A percentile compares a stretch with the other conserved stretches of the same genome.
Evolutionary conservation across 148 eudicot species (phyloP).

Genomic region (Camellia lanceoleosa): DNA sequence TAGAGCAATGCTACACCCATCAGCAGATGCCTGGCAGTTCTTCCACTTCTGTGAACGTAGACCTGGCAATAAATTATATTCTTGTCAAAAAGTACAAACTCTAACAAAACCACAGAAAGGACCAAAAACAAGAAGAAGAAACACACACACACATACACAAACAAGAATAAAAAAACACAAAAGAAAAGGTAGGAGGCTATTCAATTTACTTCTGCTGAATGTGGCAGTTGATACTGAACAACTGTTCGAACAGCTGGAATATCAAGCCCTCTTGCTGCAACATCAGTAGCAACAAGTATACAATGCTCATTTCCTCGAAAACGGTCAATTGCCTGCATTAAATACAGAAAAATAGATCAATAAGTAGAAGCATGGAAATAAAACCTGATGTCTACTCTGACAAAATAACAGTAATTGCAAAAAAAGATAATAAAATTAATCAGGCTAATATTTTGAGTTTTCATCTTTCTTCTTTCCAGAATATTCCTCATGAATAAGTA

Average conservation of each 20-base stretch:
- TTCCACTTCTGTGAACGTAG: slow-evolving; percentile 96
- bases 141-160: not conserved
- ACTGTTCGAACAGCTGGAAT: slow-evolving; percentile 90
- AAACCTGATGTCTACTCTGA: not conserved
- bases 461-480: not conserved
- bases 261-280: slow-evolving; percentile 93
- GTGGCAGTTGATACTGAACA: slow-evolving; percentile 97
- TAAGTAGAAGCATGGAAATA: slow-evolving; percentile 5
- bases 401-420: not conserved
- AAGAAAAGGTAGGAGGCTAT: not conserved
- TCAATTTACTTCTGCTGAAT: slow-evolving; percentile 73
- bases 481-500: too few relatives aligned
- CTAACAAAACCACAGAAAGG: not conserved
- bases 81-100: not conserved
- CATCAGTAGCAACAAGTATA: slow-evolving; percentile 87
- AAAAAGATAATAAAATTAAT: not conserved
- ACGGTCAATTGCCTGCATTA: slow-evolving; percentile 80
- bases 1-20: slow-evolving; percentile 88
- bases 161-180: not conserved
- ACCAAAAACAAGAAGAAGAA: slow-evolving; percentile 10
- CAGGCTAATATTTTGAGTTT: not conserved
- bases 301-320: slow-evolving; percentile 78
- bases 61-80: slow-evolving; percentile 44
- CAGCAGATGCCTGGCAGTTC: slow-evolving; percentile 92
- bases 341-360: slow-evolving; percentile 9